Evolutionary conservation across 352 stramenopile genomes (phyloP).

Genomic region (Globisporangium echinulatum): DNA sequence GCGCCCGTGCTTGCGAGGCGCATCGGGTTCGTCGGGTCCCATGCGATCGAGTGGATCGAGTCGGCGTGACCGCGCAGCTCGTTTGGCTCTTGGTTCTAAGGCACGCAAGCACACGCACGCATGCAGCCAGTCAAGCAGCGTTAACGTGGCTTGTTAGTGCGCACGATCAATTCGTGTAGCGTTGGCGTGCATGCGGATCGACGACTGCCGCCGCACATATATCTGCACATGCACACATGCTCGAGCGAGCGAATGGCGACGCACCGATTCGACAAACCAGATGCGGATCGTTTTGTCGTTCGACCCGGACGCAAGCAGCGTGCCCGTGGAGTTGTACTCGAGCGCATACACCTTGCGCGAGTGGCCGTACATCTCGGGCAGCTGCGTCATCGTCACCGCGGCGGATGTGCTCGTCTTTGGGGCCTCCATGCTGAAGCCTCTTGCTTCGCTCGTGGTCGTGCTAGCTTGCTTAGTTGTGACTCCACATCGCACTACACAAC

Average conservation of each 20-base stretch:
- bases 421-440: conserved; percentile 5
- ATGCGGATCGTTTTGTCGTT: conserved; percentile 78
- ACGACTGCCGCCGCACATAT: neutral
- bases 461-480: too few relatives aligned
- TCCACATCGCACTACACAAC: too few relatives aligned
- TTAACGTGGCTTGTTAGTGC: too few relatives aligned
- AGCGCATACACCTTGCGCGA: conserved; percentile 76
- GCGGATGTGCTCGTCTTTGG: neutral
- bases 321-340: conserved; percentile 66
- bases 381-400: conserved; percentile 30
- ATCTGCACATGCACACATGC: neutral
- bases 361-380: conserved; percentile 77
- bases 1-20: conserved; percentile 60
- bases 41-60: conserved; percentile 60
- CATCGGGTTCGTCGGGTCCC: conserved; percentile 59
- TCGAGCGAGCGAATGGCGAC: conserved; percentile 3
- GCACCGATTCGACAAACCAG: conserved; percentile 54
- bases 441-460: neutral
- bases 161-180: neutral
- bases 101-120: neutral
- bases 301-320: conserved; percentile 71
- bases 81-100: conserved; percentile 43
- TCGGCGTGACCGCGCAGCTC: conserved; percentile 73
- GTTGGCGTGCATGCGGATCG: too few relatives aligned
- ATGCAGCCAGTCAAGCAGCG: neutral